Percentiles rank a stretch among this genome's conserved stretches.
These are phyloP conservation scores for Lasiosphaeris hirsuta DNA, from an alignment of 495 filamentous ascomycete genomes.

Conservation along the genomic window DNA sequence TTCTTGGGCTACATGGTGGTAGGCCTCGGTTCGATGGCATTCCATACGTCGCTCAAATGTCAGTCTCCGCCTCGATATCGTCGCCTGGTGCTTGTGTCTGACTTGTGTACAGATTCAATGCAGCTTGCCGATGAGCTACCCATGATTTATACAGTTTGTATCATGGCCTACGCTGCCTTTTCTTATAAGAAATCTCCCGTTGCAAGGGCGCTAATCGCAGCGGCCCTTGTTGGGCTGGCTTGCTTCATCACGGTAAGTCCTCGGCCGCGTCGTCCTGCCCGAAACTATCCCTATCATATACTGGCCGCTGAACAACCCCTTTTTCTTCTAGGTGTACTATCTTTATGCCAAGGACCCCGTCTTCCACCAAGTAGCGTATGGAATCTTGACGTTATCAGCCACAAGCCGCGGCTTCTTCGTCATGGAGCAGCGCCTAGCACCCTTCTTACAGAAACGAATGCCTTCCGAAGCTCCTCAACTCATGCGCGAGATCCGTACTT, in stretches of 20 bases:
- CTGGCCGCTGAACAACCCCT: background rate
- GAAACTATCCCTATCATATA: background rate
- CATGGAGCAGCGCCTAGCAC: conserved; percentile 79
- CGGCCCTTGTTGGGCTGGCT: conserved; percentile 59
- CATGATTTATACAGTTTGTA: conserved; percentile 98
- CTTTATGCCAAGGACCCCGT: conserved; percentile 87
- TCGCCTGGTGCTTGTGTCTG: conserved; percentile 4
- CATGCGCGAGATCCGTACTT: conserved; percentile 70
- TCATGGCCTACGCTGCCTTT: conserved; percentile 80
- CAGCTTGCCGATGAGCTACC: conserved; percentile 93
- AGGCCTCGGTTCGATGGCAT: conserved; percentile 74
- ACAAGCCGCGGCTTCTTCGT: conserved; percentile 81
- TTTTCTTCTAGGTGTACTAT: conserved; percentile 62
- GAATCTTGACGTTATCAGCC: conserved; percentile 70
- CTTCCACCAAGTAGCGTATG: conserved; percentile 91
- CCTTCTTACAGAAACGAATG: conserved; percentile 45
- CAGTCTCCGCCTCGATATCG: conserved; percentile 22
- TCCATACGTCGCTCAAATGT: conserved; percentile 83
- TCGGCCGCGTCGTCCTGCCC: background rate
- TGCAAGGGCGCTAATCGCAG: conserved; percentile 57
- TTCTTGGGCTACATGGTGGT: conserved; percentile 77
- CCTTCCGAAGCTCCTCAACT: conserved; percentile 60
- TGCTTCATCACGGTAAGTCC: conserved; percentile 70
- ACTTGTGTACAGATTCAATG: conserved; percentile 72
- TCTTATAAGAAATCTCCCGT: conserved; percentile 59